Conservation (phyloP, 805 yeast species). For the Saccharomycopsis javanensis region DNA sequence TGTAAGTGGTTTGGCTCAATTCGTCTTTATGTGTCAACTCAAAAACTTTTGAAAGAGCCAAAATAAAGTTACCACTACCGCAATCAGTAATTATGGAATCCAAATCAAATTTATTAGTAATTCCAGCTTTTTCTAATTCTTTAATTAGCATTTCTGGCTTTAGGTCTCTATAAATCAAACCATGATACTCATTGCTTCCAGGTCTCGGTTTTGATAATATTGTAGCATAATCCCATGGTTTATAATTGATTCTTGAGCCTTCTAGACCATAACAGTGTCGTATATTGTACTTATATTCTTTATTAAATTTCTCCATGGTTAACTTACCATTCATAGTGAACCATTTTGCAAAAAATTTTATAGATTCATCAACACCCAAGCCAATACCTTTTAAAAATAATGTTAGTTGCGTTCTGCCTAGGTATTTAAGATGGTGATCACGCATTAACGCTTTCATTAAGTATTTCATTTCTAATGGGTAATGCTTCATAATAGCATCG, state of each 20-base stretch:
- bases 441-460: conserved; percentile 51
- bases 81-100: conserved; percentile 59
- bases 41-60: conserved; percentile 85
- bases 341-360: conserved; percentile 71
- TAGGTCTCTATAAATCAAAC: conserved; percentile 86
- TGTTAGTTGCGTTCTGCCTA: conserved; percentile 78
- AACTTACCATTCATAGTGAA: conserved; percentile 50
- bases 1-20: conserved; percentile 26
- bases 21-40: conserved; percentile 57
- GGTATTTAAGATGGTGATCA: conserved; percentile 67
- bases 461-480: conserved; percentile 73
- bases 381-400: conserved; percentile 88
- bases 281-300: conserved; percentile 81
- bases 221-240: conserved; percentile 76
- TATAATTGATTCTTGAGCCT: conserved; percentile 78
- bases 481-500: conserved; percentile 46
- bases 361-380: conserved; percentile 73
- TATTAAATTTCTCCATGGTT: conserved; percentile 67
- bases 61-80: conserved; percentile 59
- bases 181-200: conserved; percentile 62
- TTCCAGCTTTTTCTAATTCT: conserved; percentile 46
- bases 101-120: conserved; percentile 38
- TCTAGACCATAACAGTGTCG: conserved; percentile 87
- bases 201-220: conserved; percentile 69
- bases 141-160: conserved; percentile 49